Base-by-base conservation (phyloP, 2,329 filamentous ascomycete genomes). In the Penicillium thymicola region DNA sequence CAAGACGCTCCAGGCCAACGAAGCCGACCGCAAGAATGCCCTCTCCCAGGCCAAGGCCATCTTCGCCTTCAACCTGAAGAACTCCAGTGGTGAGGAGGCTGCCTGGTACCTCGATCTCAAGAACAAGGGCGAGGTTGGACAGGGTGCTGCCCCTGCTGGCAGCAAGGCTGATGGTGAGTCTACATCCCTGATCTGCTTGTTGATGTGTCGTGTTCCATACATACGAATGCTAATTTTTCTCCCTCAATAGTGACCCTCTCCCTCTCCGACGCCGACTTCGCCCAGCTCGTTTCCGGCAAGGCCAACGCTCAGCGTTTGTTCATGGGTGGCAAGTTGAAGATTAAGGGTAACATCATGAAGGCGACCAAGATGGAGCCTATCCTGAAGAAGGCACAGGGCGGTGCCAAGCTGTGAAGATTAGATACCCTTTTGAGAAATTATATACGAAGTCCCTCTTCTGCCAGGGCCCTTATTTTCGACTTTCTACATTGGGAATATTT, bases 271-370 rank as follows among this genome's bases (percentile, higher is more conserved):
- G 84, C 85, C 56, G 91, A 97, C 77, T 99, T 99, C 72, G 85
- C 80, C 64, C 87, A 89, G 73, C 84, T 99, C 64, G 87, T 96
- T 53, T 71, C 81, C 37, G 94, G 94, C 73, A 91, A 95, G 81
- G 91, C 90, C 68, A 96, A 97, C 72, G 92, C 94, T 55, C 94
- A 99, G 82, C 87, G 88, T 67, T 80, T 99, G 63, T 97, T 97
- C 80, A 97, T 99, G 93, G 85, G 85, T n/a, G 94, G 94, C 69
- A 97, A 96, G 83, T 82, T 99, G 72, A 99, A 97, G 89, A 85
- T 97, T 74, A 95, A 92, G 85, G 94, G 94, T 62, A 92, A 97
- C 75, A 86, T 97, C 59, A 97, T 97, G 93, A 97, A 97, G 85
- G 76, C 94, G 37, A 97, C 92, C 59, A 96, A 95, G 86, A 85